Evolutionary conservation across 108 stramenopile genomes (phyloP), one percentile per base, ranked within the genome.

Genomic region (Seminavis robusta): DNA sequence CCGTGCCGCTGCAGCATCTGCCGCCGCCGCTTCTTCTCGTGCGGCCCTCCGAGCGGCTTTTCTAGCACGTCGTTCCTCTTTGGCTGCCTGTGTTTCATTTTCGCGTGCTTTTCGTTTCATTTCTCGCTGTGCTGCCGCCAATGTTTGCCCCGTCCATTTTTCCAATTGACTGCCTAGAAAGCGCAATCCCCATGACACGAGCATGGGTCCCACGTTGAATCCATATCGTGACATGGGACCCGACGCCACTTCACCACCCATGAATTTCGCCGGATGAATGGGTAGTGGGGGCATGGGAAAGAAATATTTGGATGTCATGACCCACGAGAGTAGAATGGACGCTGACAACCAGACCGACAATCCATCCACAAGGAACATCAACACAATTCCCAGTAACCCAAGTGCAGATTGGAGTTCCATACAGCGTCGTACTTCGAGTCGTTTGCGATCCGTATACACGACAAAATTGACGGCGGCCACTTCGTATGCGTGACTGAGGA

Each of bases 191-290:
- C 92, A 90, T 0, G 86, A 75, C 1, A 90, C 56, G 4, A 77
- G 67, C 88, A 94, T 94, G 2, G 92, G 86, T n/a, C 80, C 92
- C 26, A 90, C 56, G 49, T 94, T 94, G 25, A 94, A 69, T 0
- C 92, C 88, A 58, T 88, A 90, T 15, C 54, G 46, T 39, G 58
- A 54, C 21, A 82, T 52, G 7, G 78, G 58, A 19, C 70, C 67
- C 9, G 59, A 56, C 1, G 84, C 63, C 4, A 76, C 59, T 20
- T 71, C 59, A 3, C 75, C 76, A 11, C 86, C 85, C 52, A 94
- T 69, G 42, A 94, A 55, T 56, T 88, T 63, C 19, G 76, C 84
- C 0, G 92, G 92, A 27, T 72, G 65, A 37, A 94, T 71, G 6
- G 88, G 67, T 3, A 94, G 28, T 8, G 61, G 59, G 0, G 92